phyloP scores from a whole-genome alignment of 305 asterid species.

The Fraxinus angustifolia region DNA sequence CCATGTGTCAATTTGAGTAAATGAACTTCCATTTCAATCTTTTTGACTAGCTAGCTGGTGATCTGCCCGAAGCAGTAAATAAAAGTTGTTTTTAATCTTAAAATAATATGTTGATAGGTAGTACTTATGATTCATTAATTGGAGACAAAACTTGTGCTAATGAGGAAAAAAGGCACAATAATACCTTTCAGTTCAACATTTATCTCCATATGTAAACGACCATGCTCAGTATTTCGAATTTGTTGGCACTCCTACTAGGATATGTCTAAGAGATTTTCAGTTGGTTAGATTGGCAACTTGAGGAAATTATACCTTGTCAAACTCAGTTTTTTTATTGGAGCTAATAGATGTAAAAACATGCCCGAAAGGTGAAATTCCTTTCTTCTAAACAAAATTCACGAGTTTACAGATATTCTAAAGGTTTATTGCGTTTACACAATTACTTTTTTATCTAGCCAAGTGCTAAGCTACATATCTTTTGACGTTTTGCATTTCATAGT shows the following conservation, averaged over 20 bases:
- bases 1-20: background rate
- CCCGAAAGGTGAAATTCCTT: background rate
- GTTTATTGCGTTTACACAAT: background rate
- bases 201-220: background rate
- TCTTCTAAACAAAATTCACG: background rate
- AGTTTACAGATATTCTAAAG: background rate
- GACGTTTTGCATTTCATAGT: slow-evolving; percentile 4
- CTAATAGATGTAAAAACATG: slow-evolving; percentile 10
- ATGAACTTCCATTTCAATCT: background rate
- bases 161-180: background rate
- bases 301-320: slow-evolving; percentile 1
- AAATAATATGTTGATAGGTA: background rate
- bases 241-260: background rate
- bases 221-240: background rate
- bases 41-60: background rate
- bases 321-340: background rate
- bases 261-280: background rate
- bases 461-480: slow-evolving; percentile 9
- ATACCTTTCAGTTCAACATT: background rate
- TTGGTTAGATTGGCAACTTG: background rate
- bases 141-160: background rate
- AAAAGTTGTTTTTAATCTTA: background rate
- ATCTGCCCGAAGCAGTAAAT: background rate
- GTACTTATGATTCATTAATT: background rate
- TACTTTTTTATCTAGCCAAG: slow-evolving; percentile 3